Evolutionary conservation across 2,329 filamentous ascomycete genomes (phyloP).

Genomic region (Clonostachys chloroleuca): DNA sequence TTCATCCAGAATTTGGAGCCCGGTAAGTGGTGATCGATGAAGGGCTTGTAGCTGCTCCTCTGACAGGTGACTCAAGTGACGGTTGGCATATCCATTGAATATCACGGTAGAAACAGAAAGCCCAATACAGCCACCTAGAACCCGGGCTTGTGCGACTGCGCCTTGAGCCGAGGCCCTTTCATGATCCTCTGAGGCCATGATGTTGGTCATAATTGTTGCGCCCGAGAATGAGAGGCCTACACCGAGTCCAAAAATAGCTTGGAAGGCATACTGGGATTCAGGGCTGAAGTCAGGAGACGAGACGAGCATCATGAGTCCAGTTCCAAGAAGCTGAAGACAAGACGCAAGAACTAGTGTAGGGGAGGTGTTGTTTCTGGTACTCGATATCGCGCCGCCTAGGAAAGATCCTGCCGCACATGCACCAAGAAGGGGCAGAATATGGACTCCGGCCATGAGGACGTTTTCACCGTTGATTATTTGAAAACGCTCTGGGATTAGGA

Average conservation of each 20-base stretch:
- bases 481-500: slow-evolving; percentile 55
- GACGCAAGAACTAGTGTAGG: slow-evolving; percentile 43
- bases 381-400: slow-evolving; percentile 47
- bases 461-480: slow-evolving; percentile 53
- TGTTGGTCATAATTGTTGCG: slow-evolving; percentile 52
- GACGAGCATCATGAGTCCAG: slow-evolving; percentile 43
- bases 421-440: slow-evolving; percentile 54
- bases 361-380: slow-evolving; percentile 48
- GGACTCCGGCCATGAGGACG: slow-evolving; percentile 49
- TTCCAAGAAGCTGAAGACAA: slow-evolving; percentile 46
- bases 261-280: slow-evolving; percentile 45
- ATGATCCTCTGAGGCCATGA: slow-evolving; percentile 38
- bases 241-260: slow-evolving; percentile 53
- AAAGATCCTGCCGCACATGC: slow-evolving; percentile 53
- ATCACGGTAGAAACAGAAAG: slow-evolving; percentile 55
- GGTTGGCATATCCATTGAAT: slow-evolving; percentile 40
- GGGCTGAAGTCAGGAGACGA: slow-evolving; percentile 19
- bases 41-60: slow-evolving; percentile 31
- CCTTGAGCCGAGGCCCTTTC: slow-evolving; percentile 56
- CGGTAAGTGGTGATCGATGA: slow-evolving; percentile 36
- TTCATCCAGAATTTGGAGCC: slow-evolving; percentile 20
- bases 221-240: slow-evolving; percentile 54
- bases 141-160: slow-evolving; percentile 53
- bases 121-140: slow-evolving; percentile 56
- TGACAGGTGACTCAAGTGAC: slow-evolving; percentile 28